Percentiles rank a stretch among this genome's conserved stretches.
phyloP scores from a whole-genome alignment of 31 red algal genomes.

The Endocladia muricata region DNA sequence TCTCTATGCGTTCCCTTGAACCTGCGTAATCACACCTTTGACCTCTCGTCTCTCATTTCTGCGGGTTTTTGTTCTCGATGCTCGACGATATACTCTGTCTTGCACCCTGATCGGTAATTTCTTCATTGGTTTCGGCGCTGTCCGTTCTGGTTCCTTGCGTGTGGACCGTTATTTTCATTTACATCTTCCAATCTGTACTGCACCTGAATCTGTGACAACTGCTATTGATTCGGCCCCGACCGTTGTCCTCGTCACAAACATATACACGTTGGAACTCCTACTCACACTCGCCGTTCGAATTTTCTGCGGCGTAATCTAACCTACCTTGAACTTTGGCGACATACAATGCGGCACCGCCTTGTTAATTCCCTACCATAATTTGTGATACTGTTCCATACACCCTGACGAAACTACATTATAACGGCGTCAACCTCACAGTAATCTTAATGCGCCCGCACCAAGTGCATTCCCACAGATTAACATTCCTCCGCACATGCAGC shows the following conservation, averaged over 20 bases:
- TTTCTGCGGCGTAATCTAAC: neutral
- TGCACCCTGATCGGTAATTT: neutral
- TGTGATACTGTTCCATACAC: no score
- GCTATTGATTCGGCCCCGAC: neutral
- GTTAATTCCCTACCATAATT: neutral
- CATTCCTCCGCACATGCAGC: conserved; percentile 16
- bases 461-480: conserved; percentile 33
- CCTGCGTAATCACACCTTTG: neutral
- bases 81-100: neutral
- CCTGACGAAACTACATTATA: no score
- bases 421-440: conserved; percentile 2
- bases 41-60: neutral
- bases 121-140: neutral
- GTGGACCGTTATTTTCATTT: neutral
- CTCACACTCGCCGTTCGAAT: neutral
- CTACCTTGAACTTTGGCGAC: neutral
- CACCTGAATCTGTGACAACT: neutral
- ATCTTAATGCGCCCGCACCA: conserved; percentile 1
- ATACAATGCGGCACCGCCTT: neutral
- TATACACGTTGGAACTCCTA: neutral
- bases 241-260: neutral
- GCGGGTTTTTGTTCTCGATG: neutral
- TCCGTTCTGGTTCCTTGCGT: neutral
- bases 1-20: neutral
- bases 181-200: neutral